Conservation (phyloP, 2,329 filamentous ascomycete species). For the Stachybotrys echinatus region DNA sequence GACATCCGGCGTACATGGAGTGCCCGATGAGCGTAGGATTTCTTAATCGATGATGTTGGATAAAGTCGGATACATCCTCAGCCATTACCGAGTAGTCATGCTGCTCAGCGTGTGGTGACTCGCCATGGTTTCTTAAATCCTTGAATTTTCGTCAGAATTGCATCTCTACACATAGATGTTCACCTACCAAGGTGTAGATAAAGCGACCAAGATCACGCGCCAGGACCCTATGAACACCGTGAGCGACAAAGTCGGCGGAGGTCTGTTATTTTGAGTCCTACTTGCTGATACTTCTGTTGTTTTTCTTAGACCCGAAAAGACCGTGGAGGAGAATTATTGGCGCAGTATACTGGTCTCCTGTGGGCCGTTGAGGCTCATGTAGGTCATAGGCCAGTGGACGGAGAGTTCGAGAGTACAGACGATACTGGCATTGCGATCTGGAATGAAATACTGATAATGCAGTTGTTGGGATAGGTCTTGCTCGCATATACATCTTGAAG, state of each 20-base stretch:
- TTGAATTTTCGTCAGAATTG: constrained; percentile 26
- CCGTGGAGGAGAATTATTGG: constrained; percentile 90
- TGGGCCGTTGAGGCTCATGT: constrained; percentile 49
- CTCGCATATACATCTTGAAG: too few species aligned
- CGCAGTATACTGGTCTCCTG: constrained; percentile 31
- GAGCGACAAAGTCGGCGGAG: not conserved
- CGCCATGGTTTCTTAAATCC: constrained; percentile 91
- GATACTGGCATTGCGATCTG: not conserved
- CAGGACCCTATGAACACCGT: constrained; percentile 52
- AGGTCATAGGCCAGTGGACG: constrained; percentile 57
- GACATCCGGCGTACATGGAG: constrained; percentile 63
- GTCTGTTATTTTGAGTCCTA: constrained; percentile 38
- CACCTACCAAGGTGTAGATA: constrained; percentile 72
- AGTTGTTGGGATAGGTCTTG: too few species aligned
- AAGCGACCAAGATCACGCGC: constrained; percentile 74
- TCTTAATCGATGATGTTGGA: constrained; percentile 63
- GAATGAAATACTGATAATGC: not conserved
- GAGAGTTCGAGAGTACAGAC: constrained; percentile 14
- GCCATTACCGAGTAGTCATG: constrained; percentile 85
- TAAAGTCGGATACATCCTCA: constrained; percentile 75
- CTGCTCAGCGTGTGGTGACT: constrained; percentile 68
- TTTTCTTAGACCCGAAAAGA: constrained; percentile 91
- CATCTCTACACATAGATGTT: too few species aligned
- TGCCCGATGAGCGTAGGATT: constrained; percentile 81
- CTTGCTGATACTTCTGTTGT: constrained; percentile 94